Evolutionary conservation across 2,329 filamentous ascomycete species (phyloP), one percentile per base, ranked within the genome.

Genomic region (Phialocephala subalpina): DNA sequence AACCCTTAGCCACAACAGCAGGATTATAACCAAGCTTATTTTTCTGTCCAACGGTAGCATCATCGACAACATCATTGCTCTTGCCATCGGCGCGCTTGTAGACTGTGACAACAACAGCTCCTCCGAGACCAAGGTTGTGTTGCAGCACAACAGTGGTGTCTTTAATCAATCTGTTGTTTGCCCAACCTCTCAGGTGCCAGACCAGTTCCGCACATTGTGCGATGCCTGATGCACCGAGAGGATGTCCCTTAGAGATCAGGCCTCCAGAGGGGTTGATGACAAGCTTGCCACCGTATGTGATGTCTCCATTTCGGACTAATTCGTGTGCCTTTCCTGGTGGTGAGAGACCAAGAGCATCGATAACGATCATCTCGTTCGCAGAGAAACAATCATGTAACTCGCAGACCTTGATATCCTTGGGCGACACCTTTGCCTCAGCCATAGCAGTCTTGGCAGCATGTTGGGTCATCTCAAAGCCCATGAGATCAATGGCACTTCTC

Each of bases 361-460:
- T 89, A 1, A 89, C 90, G 60, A 96, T 86, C 91, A 98, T 92
- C 83, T 98, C 93, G 78, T 98, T 98, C 29, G 95, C 90, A 20
- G 90, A 94, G 86, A 98, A 98, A 83, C 96, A 98, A 82, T 98
- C 96, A 80, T 98, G 96, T 67, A 98, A 84, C 82, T 98, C 95
- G 75, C 93, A 94, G 18, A 98, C 92, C 75, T 91, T 89, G 69
- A 95, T 86, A 70, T 97, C 92, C 38, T 82, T 79, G 0, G 92
- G 82, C 2, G 88, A 85, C 67, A 92, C 82, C 25, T 87, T 86
- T 0, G 94, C 93, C 80, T 98, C 92, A 36, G 81, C 83, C 68
- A 92, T 82, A n/a, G 95, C 95, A 0, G 83, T 82, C 67, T 83
- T 80, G 8, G 88, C 90, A 0, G 95, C 95, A 64, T 84, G 81